These are phyloP conservation scores for Fusarium sp. DNA, from an alignment of 2,329 filamentous ascomycete genomes.

Conservation along the genomic window DNA sequence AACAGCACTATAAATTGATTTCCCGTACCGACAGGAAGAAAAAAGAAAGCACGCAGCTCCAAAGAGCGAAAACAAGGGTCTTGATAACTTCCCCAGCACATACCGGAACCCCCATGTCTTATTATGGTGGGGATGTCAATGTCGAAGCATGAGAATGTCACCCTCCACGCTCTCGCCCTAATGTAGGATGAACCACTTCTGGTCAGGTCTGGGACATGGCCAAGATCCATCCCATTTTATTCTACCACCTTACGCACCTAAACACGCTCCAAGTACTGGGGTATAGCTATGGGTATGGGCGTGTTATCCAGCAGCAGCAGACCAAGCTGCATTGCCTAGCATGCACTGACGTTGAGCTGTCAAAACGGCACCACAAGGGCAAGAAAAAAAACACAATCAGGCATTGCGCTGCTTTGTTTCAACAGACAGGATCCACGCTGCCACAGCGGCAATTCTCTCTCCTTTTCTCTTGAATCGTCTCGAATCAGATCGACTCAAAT, in stretches of 20 bases:
- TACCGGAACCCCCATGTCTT: constrained; percentile 30
- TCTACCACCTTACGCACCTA: constrained; percentile 25
- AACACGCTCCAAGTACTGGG: constrained; percentile 18
- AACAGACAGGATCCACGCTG: constrained; percentile 31
- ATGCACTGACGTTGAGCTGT: constrained; percentile 21
- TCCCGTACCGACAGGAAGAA: background rate
- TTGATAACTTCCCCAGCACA: constrained; percentile 32
- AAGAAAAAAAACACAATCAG: background rate
- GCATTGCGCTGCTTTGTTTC: constrained; percentile 18
- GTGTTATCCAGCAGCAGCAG: constrained; percentile 5
- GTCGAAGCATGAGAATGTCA: constrained; percentile 40
- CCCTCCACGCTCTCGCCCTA: constrained; percentile 45
- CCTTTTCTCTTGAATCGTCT: constrained; percentile 14
- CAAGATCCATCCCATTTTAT: constrained; percentile 43
- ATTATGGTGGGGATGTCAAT: constrained; percentile 32
- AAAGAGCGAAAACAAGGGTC: constrained; percentile 34
- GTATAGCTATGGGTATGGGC: constrained; percentile 1
- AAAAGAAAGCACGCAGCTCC: background rate
- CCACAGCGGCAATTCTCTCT: constrained; percentile 25
- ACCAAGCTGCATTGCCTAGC: background rate
- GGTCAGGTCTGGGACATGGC: constrained; percentile 39
- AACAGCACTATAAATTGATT: background rate
- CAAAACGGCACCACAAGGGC: constrained; percentile 6
- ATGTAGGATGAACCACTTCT: constrained; percentile 46
- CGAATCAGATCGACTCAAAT: constrained; percentile 17